phyloP scores from a whole-genome alignment of 495 filamentous ascomycete species.

The Penicillium ochrochloron region DNA sequence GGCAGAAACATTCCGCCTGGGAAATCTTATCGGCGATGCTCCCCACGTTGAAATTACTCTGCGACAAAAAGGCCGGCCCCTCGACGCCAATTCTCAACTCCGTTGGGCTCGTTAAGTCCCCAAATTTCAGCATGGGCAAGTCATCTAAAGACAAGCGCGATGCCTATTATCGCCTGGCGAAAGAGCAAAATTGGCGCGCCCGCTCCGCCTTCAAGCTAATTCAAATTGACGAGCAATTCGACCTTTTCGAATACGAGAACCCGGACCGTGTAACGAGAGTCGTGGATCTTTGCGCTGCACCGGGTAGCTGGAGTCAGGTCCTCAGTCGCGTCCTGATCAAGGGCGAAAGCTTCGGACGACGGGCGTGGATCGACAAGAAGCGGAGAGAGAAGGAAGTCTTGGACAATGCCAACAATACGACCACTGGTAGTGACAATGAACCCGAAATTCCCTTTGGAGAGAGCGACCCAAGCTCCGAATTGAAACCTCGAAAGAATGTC shows the following conservation, averaged over 20 bases:
- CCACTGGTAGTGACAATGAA: conserved; percentile 29
- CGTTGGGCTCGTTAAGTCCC: neutral
- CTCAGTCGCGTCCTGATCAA: conserved; percentile 91
- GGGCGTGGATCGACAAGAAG: conserved; percentile 83
- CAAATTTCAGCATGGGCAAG: conserved; percentile 74
- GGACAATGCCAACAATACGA: conserved; percentile 36
- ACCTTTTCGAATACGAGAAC: conserved; percentile 73
- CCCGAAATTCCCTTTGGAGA: conserved; percentile 32
- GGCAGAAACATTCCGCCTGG: conserved; percentile 47
- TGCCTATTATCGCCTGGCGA: conserved; percentile 95
- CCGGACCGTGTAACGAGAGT: conserved; percentile 79
- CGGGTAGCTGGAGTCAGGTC: conserved; percentile 96
- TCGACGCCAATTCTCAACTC: neutral
- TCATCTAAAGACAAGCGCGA: conserved; percentile 99
- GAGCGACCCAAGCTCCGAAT: conserved; percentile 37
- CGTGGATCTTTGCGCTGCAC: conserved; percentile 94
- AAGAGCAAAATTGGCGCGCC: conserved; percentile 98
- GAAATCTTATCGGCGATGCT: conserved; percentile 44
- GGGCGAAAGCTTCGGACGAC: conserved; percentile 83
- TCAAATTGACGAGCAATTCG: conserved; percentile 95
- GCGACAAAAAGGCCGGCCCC: conserved; percentile 10
- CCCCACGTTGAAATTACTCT: conserved; percentile 38
- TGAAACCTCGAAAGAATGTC: conserved; percentile 71
- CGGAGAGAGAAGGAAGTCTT: conserved; percentile 53
- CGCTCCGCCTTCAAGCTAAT: conserved; percentile 96